Conservation (phyloP, 2,329 filamentous ascomycete species). For the Aspergillus arachidicola region DNA sequence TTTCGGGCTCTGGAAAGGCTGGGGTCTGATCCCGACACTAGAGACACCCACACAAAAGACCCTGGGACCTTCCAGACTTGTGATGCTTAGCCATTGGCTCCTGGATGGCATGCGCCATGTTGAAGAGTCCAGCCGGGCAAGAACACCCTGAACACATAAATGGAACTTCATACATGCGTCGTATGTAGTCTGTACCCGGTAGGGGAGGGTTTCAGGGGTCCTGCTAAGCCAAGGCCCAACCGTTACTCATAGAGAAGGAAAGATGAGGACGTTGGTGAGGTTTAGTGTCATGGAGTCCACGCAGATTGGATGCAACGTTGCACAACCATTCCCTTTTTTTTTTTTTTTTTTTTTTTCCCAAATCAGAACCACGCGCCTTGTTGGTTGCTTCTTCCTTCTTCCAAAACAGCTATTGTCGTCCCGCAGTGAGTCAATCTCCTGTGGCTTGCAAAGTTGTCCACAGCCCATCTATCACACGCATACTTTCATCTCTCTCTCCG, state of each 20-base stretch:
- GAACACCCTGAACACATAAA: conserved; percentile 5
- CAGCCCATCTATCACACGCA: conserved; percentile 2
- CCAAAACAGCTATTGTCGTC: conserved; percentile 8
- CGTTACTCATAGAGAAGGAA: not conserved
- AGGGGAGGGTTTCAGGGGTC: conserved; percentile 1
- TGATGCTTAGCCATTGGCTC: not conserved
- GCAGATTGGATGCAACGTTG: conserved; percentile 23
- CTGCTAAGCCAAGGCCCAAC: not conserved
- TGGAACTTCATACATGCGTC: conserved; percentile 1
- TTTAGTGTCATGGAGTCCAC: conserved; percentile 11
- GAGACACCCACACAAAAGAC: conserved; percentile 5
- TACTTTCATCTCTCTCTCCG: not conserved
- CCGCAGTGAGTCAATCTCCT: conserved; percentile 5
- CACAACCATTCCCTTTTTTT: conserved; percentile 11
- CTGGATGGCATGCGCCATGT: conserved; percentile 3
- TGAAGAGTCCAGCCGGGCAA: not conserved
- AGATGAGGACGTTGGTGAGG: not conserved
- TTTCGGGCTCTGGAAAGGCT: conserved; percentile 5
- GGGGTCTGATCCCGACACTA: not conserved
- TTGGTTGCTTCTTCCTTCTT: conserved; percentile 13
- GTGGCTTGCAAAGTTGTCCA: conserved; percentile 15
- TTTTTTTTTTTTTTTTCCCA: not conserved
- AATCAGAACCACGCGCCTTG: conserved; percentile 12
- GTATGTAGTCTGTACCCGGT: not conserved
- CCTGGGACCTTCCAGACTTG: conserved; percentile 10